These are phyloP conservation scores for Daldinia eschscholtzii DNA, from an alignment of 2,329 filamentous ascomycete species.

Conservation along the genomic window DNA sequence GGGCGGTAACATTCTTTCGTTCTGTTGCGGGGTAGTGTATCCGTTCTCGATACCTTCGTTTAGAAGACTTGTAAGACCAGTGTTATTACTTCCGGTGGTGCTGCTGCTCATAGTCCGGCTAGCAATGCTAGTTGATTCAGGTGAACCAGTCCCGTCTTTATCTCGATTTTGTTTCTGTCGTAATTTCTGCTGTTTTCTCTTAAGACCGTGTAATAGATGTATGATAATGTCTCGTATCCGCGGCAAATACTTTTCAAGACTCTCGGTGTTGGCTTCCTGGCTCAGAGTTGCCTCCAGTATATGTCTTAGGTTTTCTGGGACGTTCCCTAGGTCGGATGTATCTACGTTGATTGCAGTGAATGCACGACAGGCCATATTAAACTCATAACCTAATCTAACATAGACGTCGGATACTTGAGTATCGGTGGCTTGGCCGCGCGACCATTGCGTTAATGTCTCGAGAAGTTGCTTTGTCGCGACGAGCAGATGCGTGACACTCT, in stretches of 20 bases:
- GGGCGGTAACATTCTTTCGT: constrained; percentile 49
- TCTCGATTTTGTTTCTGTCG: constrained; percentile 72
- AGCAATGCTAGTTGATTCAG: constrained; percentile 55
- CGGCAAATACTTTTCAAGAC: constrained; percentile 92
- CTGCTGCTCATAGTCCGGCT: constrained; percentile 70
- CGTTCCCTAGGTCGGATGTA: constrained; percentile 91
- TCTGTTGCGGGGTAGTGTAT: constrained; percentile 59
- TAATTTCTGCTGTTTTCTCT: constrained; percentile 95
- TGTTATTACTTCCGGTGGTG: constrained; percentile 69
- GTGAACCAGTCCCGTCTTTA: constrained; percentile 59
- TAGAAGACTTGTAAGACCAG: constrained; percentile 68
- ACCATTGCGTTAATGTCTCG: constrained; percentile 98
- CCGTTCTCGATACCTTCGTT: constrained; percentile 71
- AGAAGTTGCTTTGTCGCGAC: constrained; percentile 98
- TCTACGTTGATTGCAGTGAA: constrained; percentile 98
- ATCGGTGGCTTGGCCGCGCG: constrained; percentile 89
- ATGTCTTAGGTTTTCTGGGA: constrained; percentile 88
- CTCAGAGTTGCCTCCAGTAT: constrained; percentile 97
- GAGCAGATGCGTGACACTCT: constrained; percentile 96
- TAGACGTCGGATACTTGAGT: constrained; percentile 98
- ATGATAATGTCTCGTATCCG: constrained; percentile 99
- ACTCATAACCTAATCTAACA: constrained; percentile 96
- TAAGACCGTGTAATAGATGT: constrained; percentile 93
- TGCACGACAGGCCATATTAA: constrained; percentile 97
- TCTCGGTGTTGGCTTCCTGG: constrained; percentile 94